A percentile compares a stretch with the other conserved stretches of the same genome.
These are phyloP conservation scores for Eimeria zaria DNA, from an alignment of 169 alveolate genomes.

Conservation along the genomic window DNA sequence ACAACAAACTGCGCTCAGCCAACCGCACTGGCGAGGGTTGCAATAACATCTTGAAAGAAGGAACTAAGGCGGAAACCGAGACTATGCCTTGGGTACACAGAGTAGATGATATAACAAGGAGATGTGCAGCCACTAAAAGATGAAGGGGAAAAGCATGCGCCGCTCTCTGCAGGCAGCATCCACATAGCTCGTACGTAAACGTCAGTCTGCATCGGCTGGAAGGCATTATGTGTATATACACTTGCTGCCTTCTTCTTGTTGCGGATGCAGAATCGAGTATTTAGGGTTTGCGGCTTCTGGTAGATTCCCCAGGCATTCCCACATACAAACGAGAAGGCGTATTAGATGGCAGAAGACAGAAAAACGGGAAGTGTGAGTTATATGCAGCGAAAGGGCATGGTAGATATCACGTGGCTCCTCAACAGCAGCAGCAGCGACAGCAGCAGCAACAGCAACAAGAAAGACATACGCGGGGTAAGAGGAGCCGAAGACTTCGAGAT, in stretches of 20 bases:
- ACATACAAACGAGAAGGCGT: neutral
- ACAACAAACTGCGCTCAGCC: neutral
- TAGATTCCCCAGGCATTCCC: neutral
- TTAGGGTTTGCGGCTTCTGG: neutral
- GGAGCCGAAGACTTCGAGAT: slow-evolving; percentile 81
- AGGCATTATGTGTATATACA: neutral
- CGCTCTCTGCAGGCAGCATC: slow-evolving; percentile 46
- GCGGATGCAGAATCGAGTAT: neutral
- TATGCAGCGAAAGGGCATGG: neutral
- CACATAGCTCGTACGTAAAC: neutral
- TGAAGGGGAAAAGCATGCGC: slow-evolving; percentile 36
- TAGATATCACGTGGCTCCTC: neutral
- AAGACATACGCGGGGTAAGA: slow-evolving; percentile 86
- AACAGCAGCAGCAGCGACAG: slow-evolving; percentile 9
- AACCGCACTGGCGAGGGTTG: neutral
- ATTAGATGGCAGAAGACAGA: neutral
- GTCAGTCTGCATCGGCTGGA: neutral
- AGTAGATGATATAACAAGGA: neutral
- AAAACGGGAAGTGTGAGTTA: neutral
- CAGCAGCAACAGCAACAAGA: neutral
- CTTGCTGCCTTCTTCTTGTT: neutral
- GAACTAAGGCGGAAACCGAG: neutral
- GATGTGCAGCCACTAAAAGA: neutral
- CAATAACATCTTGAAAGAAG: neutral
- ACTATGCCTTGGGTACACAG: neutral